phyloP scores from a whole-genome alignment of 768 basidiomycete species.

The Suillus subalutaceus region DNA sequence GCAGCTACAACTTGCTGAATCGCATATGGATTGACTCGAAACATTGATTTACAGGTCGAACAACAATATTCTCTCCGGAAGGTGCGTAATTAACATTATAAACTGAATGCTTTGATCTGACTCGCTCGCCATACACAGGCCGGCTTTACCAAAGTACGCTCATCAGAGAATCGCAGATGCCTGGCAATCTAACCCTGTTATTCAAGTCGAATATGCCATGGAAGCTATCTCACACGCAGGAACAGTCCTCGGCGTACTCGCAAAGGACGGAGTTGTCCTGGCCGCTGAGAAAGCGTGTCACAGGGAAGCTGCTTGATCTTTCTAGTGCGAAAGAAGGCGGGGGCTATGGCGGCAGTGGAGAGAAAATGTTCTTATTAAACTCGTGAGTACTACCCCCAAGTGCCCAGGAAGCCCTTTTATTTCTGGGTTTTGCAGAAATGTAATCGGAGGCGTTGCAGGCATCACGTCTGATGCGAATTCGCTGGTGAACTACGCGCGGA shows the following conservation, averaged over 20 bases:
- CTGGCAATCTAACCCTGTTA: constrained; percentile 11
- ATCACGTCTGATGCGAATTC: constrained; percentile 98
- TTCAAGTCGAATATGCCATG: constrained; percentile 97
- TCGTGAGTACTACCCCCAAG: constrained; percentile 51
- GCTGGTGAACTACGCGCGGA: constrained; percentile 90
- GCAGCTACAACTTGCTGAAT: constrained; percentile 7
- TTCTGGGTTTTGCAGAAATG: constrained; percentile 62
- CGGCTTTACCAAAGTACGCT: constrained; percentile 93
- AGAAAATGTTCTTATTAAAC: constrained; percentile 97
- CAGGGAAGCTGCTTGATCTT: constrained; percentile 94
- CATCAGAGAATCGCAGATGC: constrained; percentile 2
- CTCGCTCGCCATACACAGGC: constrained; percentile 48
- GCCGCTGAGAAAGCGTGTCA: constrained; percentile 98
- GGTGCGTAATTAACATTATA: constrained; percentile 48
- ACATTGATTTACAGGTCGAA: constrained; percentile 65
- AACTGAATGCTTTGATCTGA: constrained; percentile 13
- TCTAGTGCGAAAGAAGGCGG: constrained; percentile 77
- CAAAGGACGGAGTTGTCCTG: constrained; percentile 88
- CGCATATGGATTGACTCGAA: constrained; percentile 19
- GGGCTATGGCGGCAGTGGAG: constrained; percentile 92
- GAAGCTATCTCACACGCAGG: constrained; percentile 97
- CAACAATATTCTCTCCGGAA: constrained; percentile 99
- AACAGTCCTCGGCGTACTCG: constrained; percentile 90
- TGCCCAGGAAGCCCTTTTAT: background rate
- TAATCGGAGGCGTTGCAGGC: constrained; percentile 93